Percentiles rank a stretch among this genome's conserved stretches.
phyloP scores from a whole-genome alignment of 2,329 filamentous ascomycete genomes.

The Tricladium varicosporioides region DNA sequence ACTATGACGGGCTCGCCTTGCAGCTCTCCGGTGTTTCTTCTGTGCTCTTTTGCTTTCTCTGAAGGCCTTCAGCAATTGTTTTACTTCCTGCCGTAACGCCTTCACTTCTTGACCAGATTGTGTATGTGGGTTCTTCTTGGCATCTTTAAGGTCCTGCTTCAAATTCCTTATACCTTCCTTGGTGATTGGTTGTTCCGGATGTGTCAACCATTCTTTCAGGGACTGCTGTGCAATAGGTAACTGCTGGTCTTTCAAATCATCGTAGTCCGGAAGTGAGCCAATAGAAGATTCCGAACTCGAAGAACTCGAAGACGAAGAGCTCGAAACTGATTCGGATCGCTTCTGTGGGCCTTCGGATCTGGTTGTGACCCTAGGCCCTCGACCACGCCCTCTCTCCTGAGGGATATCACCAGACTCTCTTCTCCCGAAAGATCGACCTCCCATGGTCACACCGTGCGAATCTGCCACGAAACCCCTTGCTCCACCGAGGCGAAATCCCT shows the following conservation, averaged over 20 bases:
- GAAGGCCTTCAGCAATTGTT: conserved; percentile 44
- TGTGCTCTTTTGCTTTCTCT: conserved; percentile 41
- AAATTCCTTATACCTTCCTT: conserved; percentile 43
- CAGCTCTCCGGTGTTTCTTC: conserved; percentile 32
- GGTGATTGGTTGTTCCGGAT: conserved; percentile 49
- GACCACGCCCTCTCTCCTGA: conserved; percentile 5
- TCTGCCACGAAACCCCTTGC: conserved; percentile 22
- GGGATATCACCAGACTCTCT: conserved; percentile 4
- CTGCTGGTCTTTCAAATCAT: conserved; percentile 48
- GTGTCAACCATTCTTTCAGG: conserved; percentile 48
- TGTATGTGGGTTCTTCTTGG: conserved; percentile 26
- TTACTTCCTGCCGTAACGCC: conserved; percentile 45
- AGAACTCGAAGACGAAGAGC: conserved; percentile 28
- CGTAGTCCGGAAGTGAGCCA: conserved; percentile 53
- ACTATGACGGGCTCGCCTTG: conserved; percentile 10
- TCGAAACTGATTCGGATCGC: conserved; percentile 17
- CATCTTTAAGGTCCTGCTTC: conserved; percentile 43
- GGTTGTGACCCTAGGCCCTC: conserved; percentile 3
- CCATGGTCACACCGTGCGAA: conserved; percentile 20
- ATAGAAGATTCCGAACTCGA: conserved; percentile 41
- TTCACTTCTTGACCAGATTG: conserved; percentile 33
- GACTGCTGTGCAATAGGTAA: conserved; percentile 45
- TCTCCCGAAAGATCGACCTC: conserved; percentile 20
- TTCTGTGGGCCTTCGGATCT: conserved; percentile 4
- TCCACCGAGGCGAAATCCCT: conserved; percentile 37